Conservation (phyloP, 495 filamentous ascomycete genomes). For the Penicillium nucicola region DNA sequence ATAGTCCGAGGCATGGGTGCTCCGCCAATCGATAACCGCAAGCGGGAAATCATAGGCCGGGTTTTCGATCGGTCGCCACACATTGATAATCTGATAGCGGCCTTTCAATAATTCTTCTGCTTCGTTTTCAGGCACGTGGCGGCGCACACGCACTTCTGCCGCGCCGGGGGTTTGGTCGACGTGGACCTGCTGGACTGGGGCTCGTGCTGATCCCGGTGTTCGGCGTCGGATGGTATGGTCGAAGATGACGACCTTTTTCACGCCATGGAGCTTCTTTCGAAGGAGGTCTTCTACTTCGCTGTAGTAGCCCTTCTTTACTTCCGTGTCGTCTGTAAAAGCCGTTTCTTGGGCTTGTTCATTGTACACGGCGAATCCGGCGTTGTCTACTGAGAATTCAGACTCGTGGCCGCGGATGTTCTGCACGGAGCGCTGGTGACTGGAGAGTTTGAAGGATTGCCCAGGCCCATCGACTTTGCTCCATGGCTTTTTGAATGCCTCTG, state of each 20-base stretch:
- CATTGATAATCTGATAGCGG: slow-evolving; percentile 80
- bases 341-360: slow-evolving; percentile 4
- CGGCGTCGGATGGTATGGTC: slow-evolving; percentile 85
- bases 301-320: slow-evolving; percentile 70
- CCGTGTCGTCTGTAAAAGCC: slow-evolving; percentile 42
- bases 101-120: slow-evolving; percentile 56
- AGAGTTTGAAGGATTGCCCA: slow-evolving; percentile 7
- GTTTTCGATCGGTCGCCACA: slow-evolving; percentile 78
- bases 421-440: slow-evolving; percentile 4
- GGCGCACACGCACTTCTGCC: slow-evolving; percentile 57
- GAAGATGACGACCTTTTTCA: slow-evolving; percentile 67
- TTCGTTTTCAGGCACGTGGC: slow-evolving; percentile 55
- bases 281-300: slow-evolving; percentile 71
- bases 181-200: slow-evolving; percentile 69
- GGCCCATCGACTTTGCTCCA: slow-evolving; percentile 18
- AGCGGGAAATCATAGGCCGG: slow-evolving; percentile 68
- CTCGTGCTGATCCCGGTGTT: slow-evolving; percentile 45
- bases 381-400: slow-evolving; percentile 9
- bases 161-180: slow-evolving; percentile 75
- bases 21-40: slow-evolving; percentile 62
- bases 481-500: slow-evolving; percentile 15
- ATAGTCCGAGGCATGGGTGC: slow-evolving; percentile 60
- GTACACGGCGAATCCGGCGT: slow-evolving; percentile 7
- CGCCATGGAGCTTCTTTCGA: slow-evolving; percentile 57
- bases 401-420: slow-evolving; percentile 7